Evolutionary conservation across 2,329 filamentous ascomycete genomes (phyloP).

Genomic region (Aureobasidium mangrovei): DNA sequence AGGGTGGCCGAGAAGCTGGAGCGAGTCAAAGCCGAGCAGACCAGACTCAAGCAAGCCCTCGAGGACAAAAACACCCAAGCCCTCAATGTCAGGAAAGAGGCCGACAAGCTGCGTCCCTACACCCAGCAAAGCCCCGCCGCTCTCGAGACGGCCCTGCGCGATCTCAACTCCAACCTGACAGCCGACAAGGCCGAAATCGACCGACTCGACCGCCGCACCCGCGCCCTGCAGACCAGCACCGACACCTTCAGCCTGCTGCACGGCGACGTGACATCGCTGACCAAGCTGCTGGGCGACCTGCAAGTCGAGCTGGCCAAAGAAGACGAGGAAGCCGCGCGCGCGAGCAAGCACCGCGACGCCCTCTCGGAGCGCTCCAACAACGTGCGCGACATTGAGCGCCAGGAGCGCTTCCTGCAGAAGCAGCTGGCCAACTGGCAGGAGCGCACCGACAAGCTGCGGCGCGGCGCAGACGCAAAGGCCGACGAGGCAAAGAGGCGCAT

Average conservation of each 20-base stretch:
- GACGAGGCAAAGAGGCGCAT: slow-evolving; percentile 75
- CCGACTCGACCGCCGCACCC: slow-evolving; percentile 72
- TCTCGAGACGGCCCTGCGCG: slow-evolving; percentile 71
- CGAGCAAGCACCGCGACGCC: slow-evolving; percentile 73
- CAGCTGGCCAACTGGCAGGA: slow-evolving; percentile 81
- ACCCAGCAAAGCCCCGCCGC: slow-evolving; percentile 79
- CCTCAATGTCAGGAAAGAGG: slow-evolving; percentile 70
- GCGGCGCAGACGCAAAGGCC: slow-evolving; percentile 73
- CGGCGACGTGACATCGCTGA: slow-evolving; percentile 77
- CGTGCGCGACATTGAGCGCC: slow-evolving; percentile 82
- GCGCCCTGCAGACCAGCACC: slow-evolving; percentile 81
- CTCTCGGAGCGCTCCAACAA: slow-evolving; percentile 82
- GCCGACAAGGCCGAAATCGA: slow-evolving; percentile 81
- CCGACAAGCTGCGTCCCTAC: slow-evolving; percentile 82
- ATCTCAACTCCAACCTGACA: slow-evolving; percentile 69
- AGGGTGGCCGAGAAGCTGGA: slow-evolving; percentile 75
- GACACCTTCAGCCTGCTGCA: slow-evolving; percentile 82
- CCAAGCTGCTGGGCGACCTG: slow-evolving; percentile 83
- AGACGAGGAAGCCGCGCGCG: slow-evolving; percentile 78
- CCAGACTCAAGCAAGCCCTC: slow-evolving; percentile 60
- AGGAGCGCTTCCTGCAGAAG: slow-evolving; percentile 72
- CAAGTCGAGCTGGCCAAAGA: slow-evolving; percentile 77
- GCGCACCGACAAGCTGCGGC: slow-evolving; percentile 72
- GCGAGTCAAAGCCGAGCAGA: slow-evolving; percentile 71
- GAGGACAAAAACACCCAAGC: slow-evolving; percentile 64